Evolutionary conservation across 1,284 basidiomycete species (phyloP), one percentile per base, ranked within the genome.

Genomic region (Rhodotorula sp.): DNA sequence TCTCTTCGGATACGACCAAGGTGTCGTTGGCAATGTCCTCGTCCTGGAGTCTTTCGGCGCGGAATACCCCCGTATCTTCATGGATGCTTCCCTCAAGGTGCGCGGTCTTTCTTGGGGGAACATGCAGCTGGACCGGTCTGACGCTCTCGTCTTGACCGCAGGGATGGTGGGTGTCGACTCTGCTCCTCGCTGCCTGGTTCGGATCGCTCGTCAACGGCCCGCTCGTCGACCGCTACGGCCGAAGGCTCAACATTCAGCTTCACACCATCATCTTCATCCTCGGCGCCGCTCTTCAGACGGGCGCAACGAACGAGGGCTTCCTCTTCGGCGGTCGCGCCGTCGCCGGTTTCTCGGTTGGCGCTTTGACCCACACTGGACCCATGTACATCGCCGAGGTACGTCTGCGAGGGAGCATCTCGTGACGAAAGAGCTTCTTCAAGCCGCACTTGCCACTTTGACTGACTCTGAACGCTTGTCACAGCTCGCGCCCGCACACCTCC

Each of bases 161-260:
- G 62, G 74, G 71, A 6, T 74, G 73, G 73, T 72, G 70, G 44
- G 74, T 75, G 20, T 66, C 68, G 2, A 65, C 74, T n/a, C 62
- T 69, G 20, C 56, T 69, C 5, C 71, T 77, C 33, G 76, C 72
- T n/a, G 74, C 70, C 29, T 71, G 69, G 72, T 42, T 74, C 18
- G 76, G 76, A 29, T 63, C 68, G 0, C 65, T 75, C 20, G 68
- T 77, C 67, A 70, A 66, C 6, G 77, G 74, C 18, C 77, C 75
- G 26, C 66, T 78, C 62, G 72, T 68, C 45, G 73, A 76, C 70
- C 58, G 60, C 17, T 60, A 75, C 30, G 76, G 74, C n/a, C 58
- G 74, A 30, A 44, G 44, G 37, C 37, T 37, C 8, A 59, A 42
- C 26, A 59, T 59, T 14, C 57, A 59, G 44, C 26, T 24, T 7